Evolutionary conservation across 2,329 filamentous ascomycete species (phyloP).

Genomic region (Beauveria sp.): DNA sequence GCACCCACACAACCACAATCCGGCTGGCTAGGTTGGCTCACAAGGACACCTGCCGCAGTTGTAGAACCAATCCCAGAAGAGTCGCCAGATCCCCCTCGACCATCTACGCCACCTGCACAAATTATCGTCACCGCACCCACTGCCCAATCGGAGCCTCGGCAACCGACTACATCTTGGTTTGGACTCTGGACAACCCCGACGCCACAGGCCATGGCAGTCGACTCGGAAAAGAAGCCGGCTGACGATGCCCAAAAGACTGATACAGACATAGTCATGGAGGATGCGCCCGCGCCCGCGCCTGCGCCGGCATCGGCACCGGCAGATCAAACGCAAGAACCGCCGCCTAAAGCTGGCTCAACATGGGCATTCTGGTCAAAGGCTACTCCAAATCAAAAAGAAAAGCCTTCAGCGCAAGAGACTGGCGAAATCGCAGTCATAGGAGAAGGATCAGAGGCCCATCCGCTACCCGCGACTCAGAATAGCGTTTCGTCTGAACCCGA

Average conservation of each 20-base stretch:
- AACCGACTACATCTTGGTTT: constrained; percentile 30
- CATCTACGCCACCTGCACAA: constrained; percentile 19
- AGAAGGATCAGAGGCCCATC: constrained; percentile 49
- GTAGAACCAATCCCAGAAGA: constrained; percentile 1
- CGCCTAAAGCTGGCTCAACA: constrained; percentile 52
- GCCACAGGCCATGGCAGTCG: constrained; percentile 12
- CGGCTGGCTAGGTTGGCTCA: constrained; percentile 51
- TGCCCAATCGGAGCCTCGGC: constrained; percentile 14
- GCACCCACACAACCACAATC: constrained; percentile 17
- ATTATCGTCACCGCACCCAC: constrained; percentile 6
- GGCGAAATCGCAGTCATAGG: constrained; percentile 51
- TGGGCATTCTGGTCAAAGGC: constrained; percentile 79
- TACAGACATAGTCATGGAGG: constrained; percentile 36
- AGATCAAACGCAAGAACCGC: constrained; percentile 24
- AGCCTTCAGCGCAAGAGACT: constrained; percentile 28
- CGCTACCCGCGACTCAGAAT: constrained; percentile 37
- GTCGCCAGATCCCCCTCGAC: constrained; percentile 11
- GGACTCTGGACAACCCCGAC: constrained; percentile 28
- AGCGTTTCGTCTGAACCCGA: constrained; percentile 32
- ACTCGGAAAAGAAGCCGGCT: constrained; percentile 13
- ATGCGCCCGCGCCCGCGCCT: constrained; percentile 24
- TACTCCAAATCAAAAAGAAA: constrained; percentile 29
- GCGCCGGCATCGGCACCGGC: constrained; percentile 12
- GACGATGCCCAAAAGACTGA: constrained; percentile 19
- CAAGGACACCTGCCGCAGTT: constrained; percentile 21